Base-by-base conservation (phyloP, 257 asterid species). In the Asclepias syriaca region DNA sequence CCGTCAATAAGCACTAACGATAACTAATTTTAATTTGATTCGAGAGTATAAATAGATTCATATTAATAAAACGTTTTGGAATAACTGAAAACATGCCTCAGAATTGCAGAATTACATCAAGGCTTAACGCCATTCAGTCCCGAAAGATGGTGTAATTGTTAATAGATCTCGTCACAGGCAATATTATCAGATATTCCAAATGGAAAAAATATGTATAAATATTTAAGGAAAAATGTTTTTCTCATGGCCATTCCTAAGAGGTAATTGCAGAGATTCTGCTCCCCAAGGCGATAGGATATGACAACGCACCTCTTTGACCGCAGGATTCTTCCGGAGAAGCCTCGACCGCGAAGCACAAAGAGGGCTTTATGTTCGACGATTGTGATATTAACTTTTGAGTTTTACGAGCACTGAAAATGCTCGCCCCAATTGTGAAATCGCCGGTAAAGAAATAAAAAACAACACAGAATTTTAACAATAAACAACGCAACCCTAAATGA, bases 171-270 rank as follows among this genome's bases (percentile, higher is more conserved):
- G 45, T 87, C 93, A 83, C 50, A 57, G 91, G 85, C 91, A 58
- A 51, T 5, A 27, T 32, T 15, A 15, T 43, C 11, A 66, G 27
- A 46, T 1, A 54, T 16, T 21, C 15, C 6, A 16, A 48, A 12
- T 14, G 53, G 6, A 4, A 32, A 39, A n/a, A 6, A 2, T 29
- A 29, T 29, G 34, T 29, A 3, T 37, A 22, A 21, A 19, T 8
- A 18, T 5, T 6, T 9, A 16, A 19, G n/a, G 8, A 9, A 15
- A 43, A 76, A 82, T 85, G 84, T 85, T 1, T 55, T 76, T 86
- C 90, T 83, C 96, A 89, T 85, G 96, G 96, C 91, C 82, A 87
- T 48, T 81, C 90, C 90, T 90, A 84, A 73, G 85, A 76, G 78
- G 18, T 86, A 74, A 89, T 64, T 11, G 91, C 91, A 79, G 89